Base-by-base conservation (phyloP, 371 early-diverging fungal species). In the Rhizomucor miehei region DNA sequence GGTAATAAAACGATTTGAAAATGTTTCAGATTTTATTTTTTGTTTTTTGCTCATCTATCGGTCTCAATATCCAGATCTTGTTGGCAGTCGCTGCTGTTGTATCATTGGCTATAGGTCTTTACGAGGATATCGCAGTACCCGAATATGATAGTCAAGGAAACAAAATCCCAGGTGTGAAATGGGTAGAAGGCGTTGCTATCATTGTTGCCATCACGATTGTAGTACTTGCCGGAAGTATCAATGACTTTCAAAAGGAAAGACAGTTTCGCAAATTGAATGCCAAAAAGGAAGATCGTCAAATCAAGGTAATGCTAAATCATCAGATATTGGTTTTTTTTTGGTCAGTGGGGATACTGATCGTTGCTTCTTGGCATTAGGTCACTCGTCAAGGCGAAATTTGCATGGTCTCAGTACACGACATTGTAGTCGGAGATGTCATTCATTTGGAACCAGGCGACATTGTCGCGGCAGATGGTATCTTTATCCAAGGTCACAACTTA, bases 361-460 rank as follows among this genome's bases (percentile, higher is more conserved):
- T 52, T 48, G 41, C 41, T 19, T 12, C 14, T 24, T n/a, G 25
- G 3, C 11, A 21, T 21, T 14, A 90, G 83, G 85, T 79, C 29
- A 75, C 82, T 19, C 86, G 93, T 43, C 81, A 86, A 66, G 86
- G 93, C 48, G 71, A 80, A 35, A 85, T 88, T 53, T 66, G 77
- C 14, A 78, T 88, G 48, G 62, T 93, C 45, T 91, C 93, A 17
- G 86, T 94, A 37, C 83, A 87, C 59, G 88, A 91, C 54, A 56
- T 93, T 35, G 80, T 89, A 62, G 90, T 96, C 12, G 95, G 97
- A 17, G 97, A 97, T 66, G 75, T 98, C 17, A 58, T 96, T 43
- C 62, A 84, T 38, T 69, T 98, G 17, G 94, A 98, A 63, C 91
- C 95, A 4, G 98, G 98, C 34, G 97, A 97, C 60, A 87, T 96